A percentile compares a stretch with the other conserved stretches of the same genome.
Conservation (phyloP, 371 early-diverging fungal genomes). For the Fennellomyces sp. region DNA sequence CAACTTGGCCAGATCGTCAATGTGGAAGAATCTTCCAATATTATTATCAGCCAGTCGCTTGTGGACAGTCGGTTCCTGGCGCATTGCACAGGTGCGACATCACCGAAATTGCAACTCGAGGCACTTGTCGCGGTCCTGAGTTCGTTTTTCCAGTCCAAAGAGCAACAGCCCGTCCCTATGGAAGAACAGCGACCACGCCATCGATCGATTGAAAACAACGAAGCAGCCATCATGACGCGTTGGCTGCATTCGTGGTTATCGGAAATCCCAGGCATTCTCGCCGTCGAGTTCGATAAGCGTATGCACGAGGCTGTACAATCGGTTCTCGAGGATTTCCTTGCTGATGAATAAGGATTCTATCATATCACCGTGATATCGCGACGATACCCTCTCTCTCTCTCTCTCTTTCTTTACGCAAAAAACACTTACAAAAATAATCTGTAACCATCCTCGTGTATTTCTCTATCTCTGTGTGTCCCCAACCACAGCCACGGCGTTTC, state of each 20-base stretch:
- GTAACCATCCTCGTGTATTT: not conserved
- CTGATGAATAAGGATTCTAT: slow-evolving; percentile 6
- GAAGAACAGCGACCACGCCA: not conserved
- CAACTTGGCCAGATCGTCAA: slow-evolving; percentile 34
- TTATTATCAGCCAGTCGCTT: slow-evolving; percentile 26
- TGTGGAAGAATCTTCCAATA: slow-evolving; percentile 27
- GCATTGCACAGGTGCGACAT: not conserved
- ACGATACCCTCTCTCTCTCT: not conserved
- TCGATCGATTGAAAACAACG: slow-evolving; percentile 4
- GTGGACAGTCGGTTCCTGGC: not conserved
- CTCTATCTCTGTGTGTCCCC: too few species aligned
- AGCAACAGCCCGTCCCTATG: not conserved
- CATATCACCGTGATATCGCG: not conserved
- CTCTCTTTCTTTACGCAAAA: not conserved
- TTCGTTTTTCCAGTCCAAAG: not conserved
- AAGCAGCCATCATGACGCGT: not conserved
- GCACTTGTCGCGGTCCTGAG: not conserved
- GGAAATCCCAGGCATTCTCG: not conserved
- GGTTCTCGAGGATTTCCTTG: slow-evolving; percentile 10
- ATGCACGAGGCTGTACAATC: slow-evolving; percentile 13
- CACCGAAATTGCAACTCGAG: not conserved
- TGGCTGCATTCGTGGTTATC: slow-evolving; percentile 9
- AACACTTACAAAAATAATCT: not conserved
- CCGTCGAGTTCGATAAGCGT: slow-evolving; percentile 13
- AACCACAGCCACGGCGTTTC: not conserved